Evolutionary conservation across 495 filamentous ascomycete genomes (phyloP).

Genomic region (Staphylotrichum longicolle): DNA sequence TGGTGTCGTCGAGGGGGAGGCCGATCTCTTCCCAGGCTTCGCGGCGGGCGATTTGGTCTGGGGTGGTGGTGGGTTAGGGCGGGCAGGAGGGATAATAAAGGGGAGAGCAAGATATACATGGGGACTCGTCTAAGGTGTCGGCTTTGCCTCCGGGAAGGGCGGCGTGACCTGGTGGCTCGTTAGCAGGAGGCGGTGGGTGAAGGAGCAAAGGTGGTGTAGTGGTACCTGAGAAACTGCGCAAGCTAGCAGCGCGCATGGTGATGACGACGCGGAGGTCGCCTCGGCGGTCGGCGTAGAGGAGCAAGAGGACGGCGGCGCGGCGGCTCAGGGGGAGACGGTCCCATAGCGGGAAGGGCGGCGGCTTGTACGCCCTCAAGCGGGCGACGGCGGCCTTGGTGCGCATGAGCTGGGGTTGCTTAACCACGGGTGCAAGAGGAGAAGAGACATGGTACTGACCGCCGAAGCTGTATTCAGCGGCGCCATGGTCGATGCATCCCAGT

Average conservation of each 20-base stretch:
- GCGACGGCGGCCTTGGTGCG: slow-evolving; percentile 65
- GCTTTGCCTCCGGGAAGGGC: slow-evolving; percentile 80
- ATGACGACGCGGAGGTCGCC: slow-evolving; percentile 81
- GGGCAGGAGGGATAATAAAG: neutral
- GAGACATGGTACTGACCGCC: slow-evolving; percentile 45
- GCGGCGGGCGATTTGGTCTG: slow-evolving; percentile 74
- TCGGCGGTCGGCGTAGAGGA: slow-evolving; percentile 75
- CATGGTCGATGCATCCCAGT: slow-evolving; percentile 55
- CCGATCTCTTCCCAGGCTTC: slow-evolving; percentile 93
- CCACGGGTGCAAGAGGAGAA: neutral
- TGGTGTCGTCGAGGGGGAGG: slow-evolving; percentile 61
- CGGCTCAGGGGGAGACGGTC: slow-evolving; percentile 63
- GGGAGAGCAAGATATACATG: slow-evolving; percentile 34
- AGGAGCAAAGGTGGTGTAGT: neutral
- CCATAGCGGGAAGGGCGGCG: slow-evolving; percentile 55
- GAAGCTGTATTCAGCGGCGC: slow-evolving; percentile 56
- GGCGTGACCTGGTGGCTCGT: slow-evolving; percentile 61
- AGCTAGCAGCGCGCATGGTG: slow-evolving; percentile 75
- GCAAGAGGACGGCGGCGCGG: slow-evolving; percentile 77
- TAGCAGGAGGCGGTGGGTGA: neutral
- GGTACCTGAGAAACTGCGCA: slow-evolving; percentile 59
- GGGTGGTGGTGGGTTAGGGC: neutral
- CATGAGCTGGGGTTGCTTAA: slow-evolving; percentile 17
- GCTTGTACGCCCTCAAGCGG: slow-evolving; percentile 68
- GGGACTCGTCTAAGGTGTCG: slow-evolving; percentile 47